Evolutionary conservation across 2,329 filamentous ascomycete genomes (phyloP).

Genomic region (Aspergillus phoenicis): DNA sequence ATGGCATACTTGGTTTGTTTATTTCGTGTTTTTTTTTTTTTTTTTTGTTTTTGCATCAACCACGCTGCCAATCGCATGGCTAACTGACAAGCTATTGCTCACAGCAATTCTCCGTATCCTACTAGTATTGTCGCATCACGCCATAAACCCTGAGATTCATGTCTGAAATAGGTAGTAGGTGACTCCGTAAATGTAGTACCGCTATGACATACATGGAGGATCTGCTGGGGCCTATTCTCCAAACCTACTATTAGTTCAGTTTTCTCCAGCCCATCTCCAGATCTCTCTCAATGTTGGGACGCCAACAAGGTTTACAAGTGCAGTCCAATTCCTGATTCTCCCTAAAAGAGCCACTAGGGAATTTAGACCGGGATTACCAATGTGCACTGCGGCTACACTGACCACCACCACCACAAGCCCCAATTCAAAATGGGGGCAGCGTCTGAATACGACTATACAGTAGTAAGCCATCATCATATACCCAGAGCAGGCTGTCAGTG

Average conservation of each 20-base stretch:
- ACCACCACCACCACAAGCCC: neutral
- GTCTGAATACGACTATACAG: neutral
- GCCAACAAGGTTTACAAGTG: neutral
- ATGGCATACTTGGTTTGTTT: too few relatives aligned
- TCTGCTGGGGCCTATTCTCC: neutral
- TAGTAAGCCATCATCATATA: neutral
- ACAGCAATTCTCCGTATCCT: too few relatives aligned
- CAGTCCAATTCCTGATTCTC: neutral
- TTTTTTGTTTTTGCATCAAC: neutral
- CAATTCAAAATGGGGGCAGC: neutral
- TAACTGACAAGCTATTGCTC: neutral
- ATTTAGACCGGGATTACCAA: neutral
- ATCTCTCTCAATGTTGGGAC: constrained; percentile 3
- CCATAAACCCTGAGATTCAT: neutral
- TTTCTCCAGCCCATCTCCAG: constrained; percentile 1
- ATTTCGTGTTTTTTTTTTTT: neutral
- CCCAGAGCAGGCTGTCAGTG: neutral
- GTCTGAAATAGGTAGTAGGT: neutral
- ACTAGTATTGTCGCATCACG: neutral
- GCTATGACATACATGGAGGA: constrained; percentile 4
- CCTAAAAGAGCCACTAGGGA: constrained; percentile 1
- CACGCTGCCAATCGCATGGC: neutral
- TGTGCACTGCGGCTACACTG: neutral
- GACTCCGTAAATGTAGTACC: neutral
- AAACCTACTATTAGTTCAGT: neutral